phyloP scores from a whole-genome alignment of 306 rosid species.

The Rosa rugosa region DNA sequence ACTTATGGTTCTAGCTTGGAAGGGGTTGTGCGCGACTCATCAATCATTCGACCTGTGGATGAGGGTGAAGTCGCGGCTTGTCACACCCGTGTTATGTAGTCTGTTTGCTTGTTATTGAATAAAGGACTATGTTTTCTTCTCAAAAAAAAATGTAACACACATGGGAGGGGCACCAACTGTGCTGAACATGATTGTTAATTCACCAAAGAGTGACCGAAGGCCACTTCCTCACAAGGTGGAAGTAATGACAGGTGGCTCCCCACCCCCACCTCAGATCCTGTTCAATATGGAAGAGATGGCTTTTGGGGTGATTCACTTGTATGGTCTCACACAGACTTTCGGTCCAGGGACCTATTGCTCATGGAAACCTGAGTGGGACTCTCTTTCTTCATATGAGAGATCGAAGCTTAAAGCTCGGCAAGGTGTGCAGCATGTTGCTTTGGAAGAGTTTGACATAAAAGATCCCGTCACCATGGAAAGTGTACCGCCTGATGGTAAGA shows the following conservation, averaged over 20 bases:
- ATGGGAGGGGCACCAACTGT: constrained; percentile 86
- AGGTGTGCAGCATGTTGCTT: constrained; percentile 63
- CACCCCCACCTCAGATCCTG: constrained; percentile 70
- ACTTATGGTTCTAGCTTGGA: too few relatives aligned
- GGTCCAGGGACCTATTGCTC: constrained; percentile 75
- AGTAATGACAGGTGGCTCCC: constrained; percentile 68
- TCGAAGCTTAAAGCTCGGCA: constrained; percentile 59
- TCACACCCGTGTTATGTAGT: too few relatives aligned
- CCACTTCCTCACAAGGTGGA: constrained; percentile 60
- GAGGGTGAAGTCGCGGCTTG: too few relatives aligned
- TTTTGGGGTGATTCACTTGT: constrained; percentile 59
- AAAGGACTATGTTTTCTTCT: too few relatives aligned
- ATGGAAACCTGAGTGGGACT: constrained; percentile 80
- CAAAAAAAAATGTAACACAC: constrained; percentile 69
- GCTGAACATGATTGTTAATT: constrained; percentile 77
- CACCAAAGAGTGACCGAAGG: constrained; percentile 37
- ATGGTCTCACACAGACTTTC: constrained; percentile 80
- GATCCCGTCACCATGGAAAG: constrained; percentile 67
- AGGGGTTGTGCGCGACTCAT: too few relatives aligned
- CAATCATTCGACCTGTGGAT: too few relatives aligned
- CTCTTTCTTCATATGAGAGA: constrained; percentile 42
- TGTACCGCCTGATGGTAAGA: constrained; percentile 67
- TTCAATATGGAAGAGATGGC: constrained; percentile 78
- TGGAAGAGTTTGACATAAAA: constrained; percentile 64
- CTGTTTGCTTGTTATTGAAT: too few relatives aligned